A percentile compares a stretch with the other conserved stretches of the same genome.
Evolutionary conservation across 768 basidiomycete species (phyloP).

Genomic region (Jaapia argillacea): DNA sequence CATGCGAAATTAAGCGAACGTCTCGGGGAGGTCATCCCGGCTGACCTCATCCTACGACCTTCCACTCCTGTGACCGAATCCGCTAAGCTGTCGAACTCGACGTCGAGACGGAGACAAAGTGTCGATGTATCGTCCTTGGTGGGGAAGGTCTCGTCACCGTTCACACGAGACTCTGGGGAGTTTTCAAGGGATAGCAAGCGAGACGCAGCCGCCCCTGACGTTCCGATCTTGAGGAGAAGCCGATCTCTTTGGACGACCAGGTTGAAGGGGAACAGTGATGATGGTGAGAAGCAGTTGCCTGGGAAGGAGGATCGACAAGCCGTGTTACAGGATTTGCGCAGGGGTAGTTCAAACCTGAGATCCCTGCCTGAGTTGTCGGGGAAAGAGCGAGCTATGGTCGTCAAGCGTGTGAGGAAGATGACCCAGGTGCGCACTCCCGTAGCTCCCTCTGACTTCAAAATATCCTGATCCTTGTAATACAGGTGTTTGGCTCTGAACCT

Average conservation of each 20-base stretch:
- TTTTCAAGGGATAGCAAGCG: background rate
- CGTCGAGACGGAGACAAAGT: background rate
- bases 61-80: background rate
- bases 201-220: background rate
- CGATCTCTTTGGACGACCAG: conserved; percentile 19
- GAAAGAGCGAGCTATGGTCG: conserved; percentile 27
- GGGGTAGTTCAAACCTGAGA: too few relatives aligned
- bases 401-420: conserved; percentile 41
- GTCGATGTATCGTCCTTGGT: background rate
- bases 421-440: conserved; percentile 27
- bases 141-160: background rate
- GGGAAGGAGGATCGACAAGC: too few relatives aligned
- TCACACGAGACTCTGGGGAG: background rate
- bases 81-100: background rate
- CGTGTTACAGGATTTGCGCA: background rate
- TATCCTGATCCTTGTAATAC: conserved; percentile 1
- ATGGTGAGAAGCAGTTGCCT: conserved; percentile 1
- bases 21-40: conserved; percentile 28
- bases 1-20: conserved; percentile 5
- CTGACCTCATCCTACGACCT: conserved; percentile 18
- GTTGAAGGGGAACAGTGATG: conserved; percentile 2
- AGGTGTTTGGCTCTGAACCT: conserved; percentile 44
- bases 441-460: background rate
- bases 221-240: conserved; percentile 19
- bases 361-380: conserved; percentile 13